phyloP scores from a whole-genome alignment of 257 asterid species.

The Nicotiana attenuata region DNA sequence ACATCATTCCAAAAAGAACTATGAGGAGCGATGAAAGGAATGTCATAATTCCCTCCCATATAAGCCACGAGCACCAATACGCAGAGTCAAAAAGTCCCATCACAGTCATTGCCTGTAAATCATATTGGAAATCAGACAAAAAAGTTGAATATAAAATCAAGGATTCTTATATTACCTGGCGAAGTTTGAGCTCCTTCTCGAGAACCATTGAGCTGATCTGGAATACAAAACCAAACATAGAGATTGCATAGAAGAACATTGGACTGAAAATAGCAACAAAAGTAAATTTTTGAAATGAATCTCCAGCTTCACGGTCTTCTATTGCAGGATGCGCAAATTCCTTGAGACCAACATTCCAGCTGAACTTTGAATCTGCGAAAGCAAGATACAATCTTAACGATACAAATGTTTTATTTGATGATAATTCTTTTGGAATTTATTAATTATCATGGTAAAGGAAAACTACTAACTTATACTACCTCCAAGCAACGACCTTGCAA shows the following conservation, averaged over 20 bases:
- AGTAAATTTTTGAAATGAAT: not conserved
- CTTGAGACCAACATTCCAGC: constrained; percentile 30
- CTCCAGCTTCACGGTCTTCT: not conserved
- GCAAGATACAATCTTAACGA: not conserved
- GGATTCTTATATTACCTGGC: constrained; percentile 29
- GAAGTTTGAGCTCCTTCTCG: constrained; percentile 49
- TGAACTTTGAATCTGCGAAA: constrained; percentile 28
- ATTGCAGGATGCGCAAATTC: constrained; percentile 33
- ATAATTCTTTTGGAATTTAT: not conserved
- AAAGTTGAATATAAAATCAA: not conserved
- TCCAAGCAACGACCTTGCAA: constrained; percentile 32
- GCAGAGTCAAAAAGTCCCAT: constrained; percentile 47
- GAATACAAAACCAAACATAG: constrained; percentile 34
- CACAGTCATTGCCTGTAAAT: constrained; percentile 31
- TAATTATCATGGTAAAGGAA: not conserved
- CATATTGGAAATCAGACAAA: constrained; percentile 2
- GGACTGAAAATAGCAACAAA: not conserved
- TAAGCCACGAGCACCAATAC: constrained; percentile 41
- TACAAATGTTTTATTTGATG: not conserved
- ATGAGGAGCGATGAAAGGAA: constrained; percentile 29
- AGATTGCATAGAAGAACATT: constrained; percentile 23
- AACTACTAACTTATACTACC: constrained; percentile 13
- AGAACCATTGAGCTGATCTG: constrained; percentile 31
- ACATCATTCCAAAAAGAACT: constrained; percentile 30
- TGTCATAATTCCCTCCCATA: constrained; percentile 33